These are phyloP conservation scores for Trametes gibbosa DNA, from an alignment of 768 basidiomycete species.

Conservation along the genomic window DNA sequence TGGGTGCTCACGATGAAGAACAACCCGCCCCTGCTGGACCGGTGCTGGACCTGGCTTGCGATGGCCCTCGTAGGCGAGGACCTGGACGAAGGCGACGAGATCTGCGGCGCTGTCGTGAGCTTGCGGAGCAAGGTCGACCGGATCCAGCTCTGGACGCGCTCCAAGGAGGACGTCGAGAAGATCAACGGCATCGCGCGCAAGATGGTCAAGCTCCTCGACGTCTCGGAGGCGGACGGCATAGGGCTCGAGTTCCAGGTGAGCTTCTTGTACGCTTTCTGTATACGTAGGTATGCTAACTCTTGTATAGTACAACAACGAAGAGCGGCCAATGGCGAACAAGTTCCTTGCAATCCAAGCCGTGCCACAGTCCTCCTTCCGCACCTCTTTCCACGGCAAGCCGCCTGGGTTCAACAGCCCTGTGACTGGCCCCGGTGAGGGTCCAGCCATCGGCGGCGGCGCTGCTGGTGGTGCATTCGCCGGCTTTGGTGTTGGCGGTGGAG, in stretches of 20 bases:
- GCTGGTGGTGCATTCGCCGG: slow-evolving; percentile 45
- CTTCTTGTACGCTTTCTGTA: slow-evolving; percentile 3
- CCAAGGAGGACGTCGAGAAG: slow-evolving; percentile 81
- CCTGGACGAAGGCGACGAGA: slow-evolving; percentile 66
- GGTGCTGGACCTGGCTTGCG: slow-evolving; percentile 86
- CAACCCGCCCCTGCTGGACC: slow-evolving; percentile 73
- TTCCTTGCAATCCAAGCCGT: slow-evolving; percentile 77
- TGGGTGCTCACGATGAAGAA: slow-evolving; percentile 95
- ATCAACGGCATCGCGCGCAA: slow-evolving; percentile 83
- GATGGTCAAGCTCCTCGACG: slow-evolving; percentile 76
- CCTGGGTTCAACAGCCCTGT: slow-evolving; percentile 29
- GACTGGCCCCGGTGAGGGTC: slow-evolving; percentile 26
- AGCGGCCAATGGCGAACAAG: slow-evolving; percentile 76
- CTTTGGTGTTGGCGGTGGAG: slow-evolving; percentile 46
- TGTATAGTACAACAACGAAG: slow-evolving; percentile 80
- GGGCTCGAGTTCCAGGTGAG: slow-evolving; percentile 88
- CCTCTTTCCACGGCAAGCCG: slow-evolving; percentile 52
- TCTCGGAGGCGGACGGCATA: slow-evolving; percentile 81
- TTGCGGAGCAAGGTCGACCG: slow-evolving; percentile 83
- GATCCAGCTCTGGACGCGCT: slow-evolving; percentile 89
- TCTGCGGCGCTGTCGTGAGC: slow-evolving; percentile 87
- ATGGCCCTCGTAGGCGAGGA: slow-evolving; percentile 88
- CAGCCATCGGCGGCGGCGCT: slow-evolving; percentile 25
- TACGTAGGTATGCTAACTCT: neutral
- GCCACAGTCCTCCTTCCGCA: slow-evolving; percentile 63